These are phyloP conservation scores for Elaeis guineensis DNA, from an alignment of 176 grass and related monocot species.

Conservation along the genomic window DNA sequence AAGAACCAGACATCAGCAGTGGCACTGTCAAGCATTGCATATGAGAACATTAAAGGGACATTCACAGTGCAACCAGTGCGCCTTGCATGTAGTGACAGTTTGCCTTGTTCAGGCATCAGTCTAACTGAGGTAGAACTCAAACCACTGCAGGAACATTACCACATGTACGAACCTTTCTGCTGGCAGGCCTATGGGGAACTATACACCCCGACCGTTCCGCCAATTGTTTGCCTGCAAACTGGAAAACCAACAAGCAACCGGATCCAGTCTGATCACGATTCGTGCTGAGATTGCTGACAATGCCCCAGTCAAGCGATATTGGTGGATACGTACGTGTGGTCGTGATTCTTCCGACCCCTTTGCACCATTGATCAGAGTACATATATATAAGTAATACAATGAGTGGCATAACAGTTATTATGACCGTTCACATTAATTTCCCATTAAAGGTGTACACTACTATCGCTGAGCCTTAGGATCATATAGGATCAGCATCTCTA, in stretches of 20 bases:
- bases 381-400: slow-evolving; percentile 19
- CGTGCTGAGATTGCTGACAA: slow-evolving; percentile 34
- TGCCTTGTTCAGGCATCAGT: slow-evolving; percentile 80
- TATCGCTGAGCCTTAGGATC: not conserved
- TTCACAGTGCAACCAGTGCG: slow-evolving; percentile 80
- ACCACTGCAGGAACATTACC: slow-evolving; percentile 55
- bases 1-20: slow-evolving; percentile 77
- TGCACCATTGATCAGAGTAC: slow-evolving; percentile 55
- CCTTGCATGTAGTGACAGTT: slow-evolving; percentile 83
- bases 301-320: slow-evolving; percentile 12
- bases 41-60: slow-evolving; percentile 83
- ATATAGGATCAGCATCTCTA: not conserved
- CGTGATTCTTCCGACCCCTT: slow-evolving; percentile 59
- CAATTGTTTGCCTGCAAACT: slow-evolving; percentile 75
- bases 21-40: slow-evolving; percentile 63
- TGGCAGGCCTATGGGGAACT: slow-evolving; percentile 88
- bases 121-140: slow-evolving; percentile 68
- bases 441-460: not conserved
- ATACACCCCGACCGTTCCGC: slow-evolving; percentile 65
- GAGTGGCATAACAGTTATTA: not conserved
- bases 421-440: not conserved
- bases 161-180: slow-evolving; percentile 81
- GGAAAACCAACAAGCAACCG: slow-evolving; percentile 87
- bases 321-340: slow-evolving; percentile 38
- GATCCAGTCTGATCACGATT: slow-evolving; percentile 60